Evolutionary conservation across 2,329 filamentous ascomycete genomes (phyloP).

Genomic region (Apiospora saccharicola): DNA sequence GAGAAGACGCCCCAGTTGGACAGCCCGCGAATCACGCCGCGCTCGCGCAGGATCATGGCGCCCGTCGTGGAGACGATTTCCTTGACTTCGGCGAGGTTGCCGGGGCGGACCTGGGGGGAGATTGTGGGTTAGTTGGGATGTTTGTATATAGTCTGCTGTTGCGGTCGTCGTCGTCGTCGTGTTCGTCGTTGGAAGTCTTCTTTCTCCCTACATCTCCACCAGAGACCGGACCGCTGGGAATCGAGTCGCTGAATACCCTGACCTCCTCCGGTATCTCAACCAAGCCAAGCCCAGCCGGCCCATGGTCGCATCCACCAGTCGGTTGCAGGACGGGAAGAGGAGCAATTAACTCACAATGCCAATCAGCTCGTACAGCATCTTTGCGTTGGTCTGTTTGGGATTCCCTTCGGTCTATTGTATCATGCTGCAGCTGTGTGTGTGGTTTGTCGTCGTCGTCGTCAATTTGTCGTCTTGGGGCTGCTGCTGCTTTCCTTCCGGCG

Average conservation of each 20-base stretch:
- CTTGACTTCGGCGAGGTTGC: conserved; percentile 90
- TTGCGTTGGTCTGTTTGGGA: neutral
- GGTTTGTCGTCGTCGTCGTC: neutral
- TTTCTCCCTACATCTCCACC: no score
- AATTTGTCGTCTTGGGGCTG: neutral
- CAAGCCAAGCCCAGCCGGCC: neutral
- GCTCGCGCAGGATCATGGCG: conserved; percentile 79
- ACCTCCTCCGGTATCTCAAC: neutral
- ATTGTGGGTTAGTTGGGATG: neutral
- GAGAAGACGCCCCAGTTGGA: conserved; percentile 95
- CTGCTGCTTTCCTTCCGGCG: no score
- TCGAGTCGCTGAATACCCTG: neutral
- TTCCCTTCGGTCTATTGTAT: neutral
- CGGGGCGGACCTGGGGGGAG: conserved; percentile 79
- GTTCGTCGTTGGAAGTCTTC: neutral
- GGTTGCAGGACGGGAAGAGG: neutral
- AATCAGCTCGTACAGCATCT: conserved; percentile 97
- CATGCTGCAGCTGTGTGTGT: neutral
- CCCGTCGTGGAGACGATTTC: conserved; percentile 92
- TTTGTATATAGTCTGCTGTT: neutral
- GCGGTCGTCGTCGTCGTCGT: neutral
- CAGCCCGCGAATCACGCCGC: conserved; percentile 90
- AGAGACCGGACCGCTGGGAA: neutral
- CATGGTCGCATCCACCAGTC: neutral
- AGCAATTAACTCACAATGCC: conserved; percentile 75